Percentiles rank a stretch among this genome's conserved stretches.
These are phyloP conservation scores for Beauveria sp. DNA, from an alignment of 2,329 filamentous ascomycete species.

Conservation along the genomic window DNA sequence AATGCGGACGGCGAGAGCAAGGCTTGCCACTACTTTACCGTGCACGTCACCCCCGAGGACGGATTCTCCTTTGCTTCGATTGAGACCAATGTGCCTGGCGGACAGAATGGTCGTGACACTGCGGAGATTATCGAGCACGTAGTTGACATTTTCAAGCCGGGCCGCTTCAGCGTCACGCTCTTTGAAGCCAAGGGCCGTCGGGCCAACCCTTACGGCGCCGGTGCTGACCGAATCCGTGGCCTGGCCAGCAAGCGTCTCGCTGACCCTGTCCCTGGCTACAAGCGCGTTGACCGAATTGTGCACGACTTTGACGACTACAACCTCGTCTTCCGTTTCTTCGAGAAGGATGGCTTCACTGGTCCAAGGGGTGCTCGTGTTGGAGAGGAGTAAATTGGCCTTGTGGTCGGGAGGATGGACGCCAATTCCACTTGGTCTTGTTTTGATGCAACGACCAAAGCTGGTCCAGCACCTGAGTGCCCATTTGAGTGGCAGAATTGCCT, in stretches of 20 bases:
- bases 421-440: not conserved
- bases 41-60: conserved; percentile 95
- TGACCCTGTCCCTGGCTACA: conserved; percentile 79
- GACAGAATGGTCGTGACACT: conserved; percentile 80
- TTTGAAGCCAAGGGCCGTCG: conserved; percentile 75
- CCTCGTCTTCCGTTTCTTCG: conserved; percentile 92
- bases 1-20: conserved; percentile 38
- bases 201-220: conserved; percentile 32
- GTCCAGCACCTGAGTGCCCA: not conserved
- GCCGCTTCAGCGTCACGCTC: conserved; percentile 93
- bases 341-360: conserved; percentile 70
- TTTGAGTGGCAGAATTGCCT: not conserved
- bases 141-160: conserved; percentile 90
- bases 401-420: not conserved
- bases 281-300: conserved; percentile 85
- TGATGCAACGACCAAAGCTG: not conserved
- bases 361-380: conserved; percentile 46
- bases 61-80: conserved; percentile 97
- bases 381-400: conserved; percentile 30
- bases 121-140: conserved; percentile 89
- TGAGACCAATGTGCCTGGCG: conserved; percentile 92
- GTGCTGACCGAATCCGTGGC: conserved; percentile 31
- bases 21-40: conserved; percentile 87
- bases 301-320: conserved; percentile 98
- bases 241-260: conserved; percentile 45